Percentiles rank a stretch among this genome's conserved stretches.
Conservation (phyloP, 768 basidiomycete species). For the Suillus weaverae region DNA sequence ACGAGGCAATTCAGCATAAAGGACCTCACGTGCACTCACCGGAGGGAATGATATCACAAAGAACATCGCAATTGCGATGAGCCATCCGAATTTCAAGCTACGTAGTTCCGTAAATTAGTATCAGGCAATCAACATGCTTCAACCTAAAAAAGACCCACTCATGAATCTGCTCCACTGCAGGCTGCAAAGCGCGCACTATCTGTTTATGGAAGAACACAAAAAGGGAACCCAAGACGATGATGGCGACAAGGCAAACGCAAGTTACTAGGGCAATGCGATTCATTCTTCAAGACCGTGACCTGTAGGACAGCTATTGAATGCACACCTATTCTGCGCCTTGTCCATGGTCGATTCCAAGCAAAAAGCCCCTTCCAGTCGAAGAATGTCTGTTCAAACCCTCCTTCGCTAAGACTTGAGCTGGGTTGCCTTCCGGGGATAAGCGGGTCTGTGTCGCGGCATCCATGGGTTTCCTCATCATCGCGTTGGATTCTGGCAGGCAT, state of each 20-base stretch:
- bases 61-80: constrained; percentile 70
- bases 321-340: neutral
- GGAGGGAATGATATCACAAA: constrained; percentile 83
- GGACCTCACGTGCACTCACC: constrained; percentile 35
- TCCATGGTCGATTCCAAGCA: neutral
- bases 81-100: constrained; percentile 58
- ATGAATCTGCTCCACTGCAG: constrained; percentile 41
- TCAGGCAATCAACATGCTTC: constrained; percentile 1
- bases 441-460: neutral
- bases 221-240: constrained; percentile 50
- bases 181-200: constrained; percentile 43
- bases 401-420: neutral
- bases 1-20: constrained; percentile 2
- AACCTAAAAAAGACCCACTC: constrained; percentile 14
- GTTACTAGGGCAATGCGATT: constrained; percentile 27
- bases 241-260: constrained; percentile 45
- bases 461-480: neutral
- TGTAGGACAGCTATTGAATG: neutral
- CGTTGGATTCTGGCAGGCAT: neutral
- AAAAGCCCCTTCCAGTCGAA: neutral
- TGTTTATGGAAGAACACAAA: constrained; percentile 59
- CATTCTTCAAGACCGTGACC: neutral
- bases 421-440: neutral
- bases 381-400: neutral
- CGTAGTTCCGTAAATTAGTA: constrained; percentile 1